Evolutionary conservation across 2,329 filamentous ascomycete species (phyloP).

Genomic region (Stagonosporopsis cucurbitacearum): DNA sequence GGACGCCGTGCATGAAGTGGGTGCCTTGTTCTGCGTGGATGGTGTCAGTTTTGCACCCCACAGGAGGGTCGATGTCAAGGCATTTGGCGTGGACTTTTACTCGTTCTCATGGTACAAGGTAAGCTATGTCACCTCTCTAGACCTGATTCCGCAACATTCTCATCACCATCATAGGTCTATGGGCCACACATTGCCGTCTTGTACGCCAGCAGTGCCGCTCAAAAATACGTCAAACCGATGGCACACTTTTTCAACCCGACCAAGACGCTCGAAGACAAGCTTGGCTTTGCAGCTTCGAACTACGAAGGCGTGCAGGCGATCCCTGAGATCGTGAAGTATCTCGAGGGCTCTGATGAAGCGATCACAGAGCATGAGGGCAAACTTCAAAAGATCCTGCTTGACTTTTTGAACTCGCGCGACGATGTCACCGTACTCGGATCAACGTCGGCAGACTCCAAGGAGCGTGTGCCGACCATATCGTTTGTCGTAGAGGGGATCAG

Average conservation of each 20-base stretch:
- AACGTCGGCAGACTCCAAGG: slow-evolving; percentile 53
- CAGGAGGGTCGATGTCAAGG: slow-evolving; percentile 70
- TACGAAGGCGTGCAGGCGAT: slow-evolving; percentile 74
- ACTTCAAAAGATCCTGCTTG: slow-evolving; percentile 65
- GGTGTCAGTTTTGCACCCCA: slow-evolving; percentile 80
- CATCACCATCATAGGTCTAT: slow-evolving; percentile 60
- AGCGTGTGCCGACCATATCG: slow-evolving; percentile 70
- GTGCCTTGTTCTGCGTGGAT: slow-evolving; percentile 73
- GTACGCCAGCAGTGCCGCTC: slow-evolving; percentile 67
- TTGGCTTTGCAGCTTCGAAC: slow-evolving; percentile 71
- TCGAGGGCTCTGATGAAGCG: slow-evolving; percentile 52
- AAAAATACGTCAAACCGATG: slow-evolving; percentile 62
- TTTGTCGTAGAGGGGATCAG: slow-evolving; percentile 66
- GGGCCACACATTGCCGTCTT: slow-evolving; percentile 76
- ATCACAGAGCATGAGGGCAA: slow-evolving; percentile 66
- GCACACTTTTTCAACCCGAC: slow-evolving; percentile 73
- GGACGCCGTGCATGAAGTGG: slow-evolving; percentile 57
- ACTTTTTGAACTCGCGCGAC: slow-evolving; percentile 61
- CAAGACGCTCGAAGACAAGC: slow-evolving; percentile 67
- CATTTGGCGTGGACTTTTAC: slow-evolving; percentile 76
- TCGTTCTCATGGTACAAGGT: slow-evolving; percentile 81
- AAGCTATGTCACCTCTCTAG: neutral
- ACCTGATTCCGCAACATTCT: neutral
- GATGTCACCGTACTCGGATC: slow-evolving; percentile 68
- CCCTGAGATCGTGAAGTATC: slow-evolving; percentile 66